Conservation (phyloP, 2,329 filamentous ascomycete species). For the Fusarium camptoceras region DNA sequence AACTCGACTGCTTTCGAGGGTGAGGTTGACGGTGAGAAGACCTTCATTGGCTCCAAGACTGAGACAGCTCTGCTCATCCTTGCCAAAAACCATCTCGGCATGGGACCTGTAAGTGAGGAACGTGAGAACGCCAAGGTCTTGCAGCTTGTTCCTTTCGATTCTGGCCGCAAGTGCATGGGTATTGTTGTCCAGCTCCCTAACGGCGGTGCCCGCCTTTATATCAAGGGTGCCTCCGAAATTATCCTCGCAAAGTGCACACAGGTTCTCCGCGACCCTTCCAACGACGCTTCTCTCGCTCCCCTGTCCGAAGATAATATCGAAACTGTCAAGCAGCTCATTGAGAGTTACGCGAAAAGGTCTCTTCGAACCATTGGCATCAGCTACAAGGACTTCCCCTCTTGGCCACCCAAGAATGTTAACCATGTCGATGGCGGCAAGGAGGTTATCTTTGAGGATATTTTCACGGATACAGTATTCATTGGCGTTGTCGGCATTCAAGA, state of each 20-base stretch:
- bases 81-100: constrained; percentile 73
- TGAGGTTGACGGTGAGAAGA: constrained; percentile 72
- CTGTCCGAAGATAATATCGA: constrained; percentile 66
- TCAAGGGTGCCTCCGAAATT: constrained; percentile 75
- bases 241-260: constrained; percentile 67
- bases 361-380: constrained; percentile 86
- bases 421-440: constrained; percentile 68
- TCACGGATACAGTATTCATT: constrained; percentile 74
- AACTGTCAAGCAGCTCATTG: constrained; percentile 74
- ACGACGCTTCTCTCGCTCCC: constrained; percentile 55
- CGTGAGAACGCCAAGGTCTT: constrained; percentile 69
- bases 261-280: constrained; percentile 62
- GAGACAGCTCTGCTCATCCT: constrained; percentile 80
- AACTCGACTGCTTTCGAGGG: constrained; percentile 84
- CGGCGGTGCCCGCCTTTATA: constrained; percentile 66
- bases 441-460: constrained; percentile 74
- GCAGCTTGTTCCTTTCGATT: constrained; percentile 81
- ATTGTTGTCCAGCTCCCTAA: constrained; percentile 65
- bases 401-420: constrained; percentile 77
- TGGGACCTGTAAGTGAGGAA: constrained; percentile 73
- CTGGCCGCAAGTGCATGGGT: constrained; percentile 78
- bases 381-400: constrained; percentile 85
- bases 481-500: constrained; percentile 85
- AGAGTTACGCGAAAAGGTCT: constrained; percentile 81
- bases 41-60: constrained; percentile 82